These are phyloP conservation scores for Aquilaria yunnanensis DNA, from an alignment of 345 rosid genomes.

Conservation along the genomic window DNA sequence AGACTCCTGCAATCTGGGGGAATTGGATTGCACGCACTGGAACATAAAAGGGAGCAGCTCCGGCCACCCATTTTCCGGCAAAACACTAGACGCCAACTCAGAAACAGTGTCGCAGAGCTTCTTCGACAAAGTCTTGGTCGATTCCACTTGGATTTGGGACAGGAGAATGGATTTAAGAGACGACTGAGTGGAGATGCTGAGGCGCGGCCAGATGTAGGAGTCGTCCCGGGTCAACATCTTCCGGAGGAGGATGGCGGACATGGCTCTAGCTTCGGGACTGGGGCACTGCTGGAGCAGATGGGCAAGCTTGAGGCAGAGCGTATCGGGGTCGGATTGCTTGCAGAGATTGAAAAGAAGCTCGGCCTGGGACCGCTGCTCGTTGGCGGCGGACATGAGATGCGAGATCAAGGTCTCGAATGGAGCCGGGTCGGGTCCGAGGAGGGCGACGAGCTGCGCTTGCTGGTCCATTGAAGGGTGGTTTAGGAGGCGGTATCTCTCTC, in stretches of 20 bases:
- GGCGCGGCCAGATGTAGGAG: slow-evolving; percentile 82
- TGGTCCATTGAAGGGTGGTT: slow-evolving; percentile 57
- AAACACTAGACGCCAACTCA: slow-evolving; percentile 84
- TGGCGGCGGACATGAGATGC: slow-evolving; percentile 87
- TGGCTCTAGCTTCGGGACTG: slow-evolving; percentile 76
- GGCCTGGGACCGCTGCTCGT: slow-evolving; percentile 91
- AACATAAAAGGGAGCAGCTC: slow-evolving; percentile 94
- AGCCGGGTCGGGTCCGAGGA: slow-evolving; percentile 75
- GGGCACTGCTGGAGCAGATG: slow-evolving; percentile 77
- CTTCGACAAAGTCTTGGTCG: slow-evolving; percentile 67
- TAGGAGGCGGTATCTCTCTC: too few species aligned
- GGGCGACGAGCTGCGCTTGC: slow-evolving; percentile 74
- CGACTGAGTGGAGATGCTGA: slow-evolving; percentile 67
- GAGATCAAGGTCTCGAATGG: slow-evolving; percentile 85
- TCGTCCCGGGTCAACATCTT: slow-evolving; percentile 90
- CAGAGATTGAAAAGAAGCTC: slow-evolving; percentile 84
- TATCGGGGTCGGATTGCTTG: slow-evolving; percentile 79
- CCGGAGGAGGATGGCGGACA: slow-evolving; percentile 94
- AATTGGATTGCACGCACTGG: slow-evolving; percentile 81
- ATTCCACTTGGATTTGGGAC: slow-evolving; percentile 70
- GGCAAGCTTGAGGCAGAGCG: slow-evolving; percentile 77
- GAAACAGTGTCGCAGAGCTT: slow-evolving; percentile 94
- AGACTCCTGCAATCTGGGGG: slow-evolving; percentile 80
- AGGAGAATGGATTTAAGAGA: slow-evolving; percentile 70
- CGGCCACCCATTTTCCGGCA: slow-evolving; percentile 92